Percentiles rank a stretch among this genome's conserved stretches.
Conservation (phyloP, 441 rosid genomes). For the Populus hybrid region DNA sequence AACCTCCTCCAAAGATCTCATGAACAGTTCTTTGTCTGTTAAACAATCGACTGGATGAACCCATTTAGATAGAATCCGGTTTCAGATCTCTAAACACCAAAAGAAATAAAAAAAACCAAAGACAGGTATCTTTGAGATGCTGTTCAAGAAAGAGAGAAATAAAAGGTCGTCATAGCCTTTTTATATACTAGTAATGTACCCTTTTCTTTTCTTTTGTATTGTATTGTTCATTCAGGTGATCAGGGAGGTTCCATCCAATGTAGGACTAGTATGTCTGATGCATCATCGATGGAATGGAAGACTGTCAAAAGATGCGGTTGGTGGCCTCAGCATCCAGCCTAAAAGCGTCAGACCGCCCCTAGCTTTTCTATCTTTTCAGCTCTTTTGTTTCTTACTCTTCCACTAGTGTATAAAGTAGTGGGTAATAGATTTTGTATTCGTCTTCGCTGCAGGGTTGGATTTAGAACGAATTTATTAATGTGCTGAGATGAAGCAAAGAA, state of each 20-base stretch:
- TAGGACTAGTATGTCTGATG: background rate
- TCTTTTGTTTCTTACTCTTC: background rate
- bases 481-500: no score
- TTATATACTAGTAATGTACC: background rate
- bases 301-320: slow-evolving; percentile 7
- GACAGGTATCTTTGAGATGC: background rate
- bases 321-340: slow-evolving; percentile 56
- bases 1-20: slow-evolving; percentile 80
- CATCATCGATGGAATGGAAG: no score
- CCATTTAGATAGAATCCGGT: slow-evolving; percentile 19
- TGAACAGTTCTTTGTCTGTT: slow-evolving; percentile 65
- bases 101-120: no score
- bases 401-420: background rate
- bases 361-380: slow-evolving; percentile 17
- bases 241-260: background rate
- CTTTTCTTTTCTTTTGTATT: background rate
- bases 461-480: no score
- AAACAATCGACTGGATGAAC: slow-evolving; percentile 53
- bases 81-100: slow-evolving; percentile 19
- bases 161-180: background rate
- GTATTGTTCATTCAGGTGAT: background rate
- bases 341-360: slow-evolving; percentile 47
- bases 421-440: no score
- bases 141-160: background rate
- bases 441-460: no score